phyloP scores from a whole-genome alignment of 1,139 yeast genomes.

The Yamadazyma conglobata region DNA sequence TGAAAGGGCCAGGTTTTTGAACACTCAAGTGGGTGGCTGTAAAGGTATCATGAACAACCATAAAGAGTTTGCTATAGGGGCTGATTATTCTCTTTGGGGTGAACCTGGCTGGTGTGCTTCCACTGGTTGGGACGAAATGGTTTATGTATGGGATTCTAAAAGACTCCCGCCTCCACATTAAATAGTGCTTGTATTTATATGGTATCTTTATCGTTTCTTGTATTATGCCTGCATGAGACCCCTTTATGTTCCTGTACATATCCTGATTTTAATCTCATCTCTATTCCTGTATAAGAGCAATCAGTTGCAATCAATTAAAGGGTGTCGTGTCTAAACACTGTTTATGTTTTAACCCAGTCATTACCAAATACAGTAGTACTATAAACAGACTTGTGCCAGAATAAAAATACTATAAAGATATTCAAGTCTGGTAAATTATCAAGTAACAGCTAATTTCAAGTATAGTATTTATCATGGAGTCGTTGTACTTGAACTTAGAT shows the following conservation, averaged over 20 bases:
- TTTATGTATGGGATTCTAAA: slow-evolving; percentile 81
- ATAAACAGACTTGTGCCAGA: no score
- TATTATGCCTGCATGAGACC: no score
- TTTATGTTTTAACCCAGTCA: neutral
- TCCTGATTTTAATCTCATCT: no score
- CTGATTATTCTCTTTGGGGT: slow-evolving; percentile 97
- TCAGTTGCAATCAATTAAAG: no score
- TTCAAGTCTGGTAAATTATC: no score
- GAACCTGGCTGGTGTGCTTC: slow-evolving; percentile 94
- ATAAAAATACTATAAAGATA: no score
- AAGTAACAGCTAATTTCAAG: no score
- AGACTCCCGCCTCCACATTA: slow-evolving; percentile 19
- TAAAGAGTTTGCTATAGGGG: slow-evolving; percentile 88
- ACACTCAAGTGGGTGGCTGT: slow-evolving; percentile 36
- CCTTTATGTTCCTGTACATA: no score
- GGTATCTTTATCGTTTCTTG: no score
- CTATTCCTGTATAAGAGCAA: no score
- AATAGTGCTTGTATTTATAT: no score
- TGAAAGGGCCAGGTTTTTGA: slow-evolving; percentile 47
- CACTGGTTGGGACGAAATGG: slow-evolving; percentile 96
- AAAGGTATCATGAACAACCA: slow-evolving; percentile 65
- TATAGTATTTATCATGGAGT: slow-evolving; percentile 15
- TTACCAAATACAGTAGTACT: slow-evolving; percentile 10
- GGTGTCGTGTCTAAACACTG: no score
- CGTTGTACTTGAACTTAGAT: slow-evolving; percentile 14